Evolutionary conservation across 768 basidiomycete genomes (phyloP), one percentile per base, ranked within the genome.

Genomic region (Amanita molliuscula): DNA sequence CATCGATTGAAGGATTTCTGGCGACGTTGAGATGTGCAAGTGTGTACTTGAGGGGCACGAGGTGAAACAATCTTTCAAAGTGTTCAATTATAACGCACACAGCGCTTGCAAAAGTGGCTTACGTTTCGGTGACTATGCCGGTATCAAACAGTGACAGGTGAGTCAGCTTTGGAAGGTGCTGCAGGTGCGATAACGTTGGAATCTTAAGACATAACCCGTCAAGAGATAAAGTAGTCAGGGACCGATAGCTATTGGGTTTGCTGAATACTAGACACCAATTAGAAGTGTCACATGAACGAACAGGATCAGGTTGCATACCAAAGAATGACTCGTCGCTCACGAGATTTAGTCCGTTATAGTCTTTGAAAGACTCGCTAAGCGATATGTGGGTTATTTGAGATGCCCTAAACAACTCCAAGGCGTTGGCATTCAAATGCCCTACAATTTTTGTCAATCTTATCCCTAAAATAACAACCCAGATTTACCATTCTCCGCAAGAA

Each of bases 31-130:
- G 76, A 35, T 70, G 67, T 20, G 58, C 65, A 28, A 86, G 69
- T 25, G 77, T 73, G 44, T 65, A 68, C 58, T 76, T 79, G 48
- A 84, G 71, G 16, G 77, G 65, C 1, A 78, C 63, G 23, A 86
- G 70, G 26, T 78, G 71, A 54, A 74, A 84, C 21, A 83, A 62
- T 8, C 83, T 84, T 26, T 45, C 31, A 5, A 26, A 40, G 34
- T 21, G 3, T 37, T 58, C 40, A 57, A 52, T 11, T 4, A 48
- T 18, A 37, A 50, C 35, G 2, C 4, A n/a, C 43, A n/a, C 33
- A 45, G 15, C 23, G 7, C 8, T 16, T 31, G 36, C 13, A 42
- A 9, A 45, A 33, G 20, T 28, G 16, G 58, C 75, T 43, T 51
- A 82, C 82, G 73, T 77, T 71, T 83, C 81, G 55, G 83, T 46